Evolutionary conservation across 1,139 yeast genomes (phyloP).

Genomic region (Magnusiomyces magnusii): DNA sequence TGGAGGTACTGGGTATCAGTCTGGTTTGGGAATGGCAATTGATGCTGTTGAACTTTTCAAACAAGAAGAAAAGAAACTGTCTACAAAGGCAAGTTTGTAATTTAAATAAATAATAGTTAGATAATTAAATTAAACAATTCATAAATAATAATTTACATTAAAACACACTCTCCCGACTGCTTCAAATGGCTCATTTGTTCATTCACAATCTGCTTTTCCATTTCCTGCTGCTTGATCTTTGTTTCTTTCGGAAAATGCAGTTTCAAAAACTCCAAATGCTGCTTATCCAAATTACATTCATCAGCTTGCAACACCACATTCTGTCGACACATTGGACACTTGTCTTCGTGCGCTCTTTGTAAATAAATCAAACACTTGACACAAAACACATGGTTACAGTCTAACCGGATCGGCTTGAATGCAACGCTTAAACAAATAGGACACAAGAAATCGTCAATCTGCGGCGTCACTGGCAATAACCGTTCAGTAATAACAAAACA

Average conservation of each 20-base stretch:
- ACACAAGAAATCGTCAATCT: constrained; percentile 65
- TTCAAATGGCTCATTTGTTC: constrained; percentile 31
- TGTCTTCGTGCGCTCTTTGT: constrained; percentile 48
- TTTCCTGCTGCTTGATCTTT: constrained; percentile 50
- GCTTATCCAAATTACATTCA: constrained; percentile 50
- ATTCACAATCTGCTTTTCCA: constrained; percentile 47
- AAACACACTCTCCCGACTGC: constrained; percentile 2
- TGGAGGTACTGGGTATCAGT: constrained; percentile 46
- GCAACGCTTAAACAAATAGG: constrained; percentile 67
- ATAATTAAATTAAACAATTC: neutral
- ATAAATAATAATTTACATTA: neutral
- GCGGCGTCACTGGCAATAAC: constrained; percentile 54
- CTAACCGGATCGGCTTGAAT: constrained; percentile 57
- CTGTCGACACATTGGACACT: constrained; percentile 63
- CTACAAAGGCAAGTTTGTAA: neutral
- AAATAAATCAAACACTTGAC: constrained; percentile 62
- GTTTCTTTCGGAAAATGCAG: constrained; percentile 59
- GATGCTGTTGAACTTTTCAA: constrained; percentile 7
- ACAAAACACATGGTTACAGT: constrained; percentile 62
- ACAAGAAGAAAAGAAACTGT: neutral
- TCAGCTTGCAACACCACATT: constrained; percentile 52
- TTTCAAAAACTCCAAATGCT: constrained; percentile 47
- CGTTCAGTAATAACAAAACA: constrained; percentile 50
- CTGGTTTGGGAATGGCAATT: constrained; percentile 15
- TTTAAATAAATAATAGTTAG: neutral